A percentile compares a stretch with the other conserved stretches of the same genome.
phyloP scores from a whole-genome alignment of 139 green algal genomes.

The Closterium sp. region DNA sequence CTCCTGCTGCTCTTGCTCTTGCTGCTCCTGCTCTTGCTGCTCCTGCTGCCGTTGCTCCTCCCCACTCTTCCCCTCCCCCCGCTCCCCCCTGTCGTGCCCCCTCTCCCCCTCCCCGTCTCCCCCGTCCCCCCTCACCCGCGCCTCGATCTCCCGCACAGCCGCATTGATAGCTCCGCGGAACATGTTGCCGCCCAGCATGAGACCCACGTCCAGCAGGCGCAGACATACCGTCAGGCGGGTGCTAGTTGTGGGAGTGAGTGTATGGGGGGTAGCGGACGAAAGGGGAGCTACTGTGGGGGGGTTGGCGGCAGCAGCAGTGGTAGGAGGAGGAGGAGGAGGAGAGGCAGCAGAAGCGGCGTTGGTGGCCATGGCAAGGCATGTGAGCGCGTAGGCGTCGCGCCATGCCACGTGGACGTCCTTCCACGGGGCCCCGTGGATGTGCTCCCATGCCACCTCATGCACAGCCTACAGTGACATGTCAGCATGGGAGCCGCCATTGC shows the following conservation, averaged over 20 bases:
- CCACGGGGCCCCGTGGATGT: constrained; percentile 81
- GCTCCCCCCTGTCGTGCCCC: neutral
- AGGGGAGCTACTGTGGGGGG: too few relatives aligned
- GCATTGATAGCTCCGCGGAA: neutral
- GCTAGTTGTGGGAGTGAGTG: neutral
- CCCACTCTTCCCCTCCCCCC: too few relatives aligned
- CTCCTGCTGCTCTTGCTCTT: neutral
- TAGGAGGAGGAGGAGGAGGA: too few relatives aligned
- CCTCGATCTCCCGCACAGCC: neutral
- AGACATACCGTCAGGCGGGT: neutral
- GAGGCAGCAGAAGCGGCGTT: neutral
- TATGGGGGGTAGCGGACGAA: too few relatives aligned
- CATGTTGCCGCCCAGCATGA: neutral
- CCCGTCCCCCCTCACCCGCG: neutral
- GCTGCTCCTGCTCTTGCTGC: neutral
- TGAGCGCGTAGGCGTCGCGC: constrained; percentile 73
- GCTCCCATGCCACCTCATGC: constrained; percentile 43
- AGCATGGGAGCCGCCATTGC: neutral
- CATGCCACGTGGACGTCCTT: constrained; percentile 58
- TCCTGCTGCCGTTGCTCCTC: neutral
- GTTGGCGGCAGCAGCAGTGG: too few relatives aligned
- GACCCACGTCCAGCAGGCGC: neutral
- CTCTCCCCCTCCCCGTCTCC: neutral
- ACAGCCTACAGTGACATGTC: neutral
- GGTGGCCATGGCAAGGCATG: neutral